A percentile compares a stretch with the other conserved stretches of the same genome.
Conservation (phyloP, 257 asterid species). For the Misopates orontium region DNA sequence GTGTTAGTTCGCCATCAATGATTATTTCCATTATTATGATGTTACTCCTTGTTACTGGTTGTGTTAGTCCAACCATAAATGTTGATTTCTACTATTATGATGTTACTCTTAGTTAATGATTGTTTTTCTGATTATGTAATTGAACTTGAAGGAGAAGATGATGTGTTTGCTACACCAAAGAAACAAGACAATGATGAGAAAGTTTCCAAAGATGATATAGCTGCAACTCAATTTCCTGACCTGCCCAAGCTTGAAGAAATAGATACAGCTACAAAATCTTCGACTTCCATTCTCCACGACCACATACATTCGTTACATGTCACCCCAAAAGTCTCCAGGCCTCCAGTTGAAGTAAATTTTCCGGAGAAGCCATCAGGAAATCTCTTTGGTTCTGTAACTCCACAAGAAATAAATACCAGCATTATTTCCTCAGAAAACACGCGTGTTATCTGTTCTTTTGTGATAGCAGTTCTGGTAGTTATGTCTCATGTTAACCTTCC, state of each 20-base stretch:
- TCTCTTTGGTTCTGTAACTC: conserved; percentile 39
- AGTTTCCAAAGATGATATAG: conserved; percentile 6
- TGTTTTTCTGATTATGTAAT: neutral
- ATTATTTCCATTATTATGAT: neutral
- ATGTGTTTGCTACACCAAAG: neutral
- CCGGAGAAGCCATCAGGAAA: conserved; percentile 26
- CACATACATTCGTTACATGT: conserved; percentile 27
- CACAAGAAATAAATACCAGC: conserved; percentile 55
- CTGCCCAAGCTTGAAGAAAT: conserved; percentile 13
- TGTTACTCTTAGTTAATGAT: neutral
- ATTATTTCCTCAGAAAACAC: conserved; percentile 60
- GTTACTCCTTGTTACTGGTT: neutral
- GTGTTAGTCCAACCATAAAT: neutral
- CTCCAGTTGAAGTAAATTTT: conserved; percentile 9
- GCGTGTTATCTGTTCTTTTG: conserved; percentile 55
- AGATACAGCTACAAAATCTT: conserved; percentile 11
- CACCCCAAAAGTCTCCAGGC: conserved; percentile 15
- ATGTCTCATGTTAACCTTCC: conserved; percentile 50
- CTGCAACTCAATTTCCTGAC: conserved; percentile 12
- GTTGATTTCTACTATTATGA: neutral
- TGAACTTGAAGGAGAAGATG: conserved; percentile 33
- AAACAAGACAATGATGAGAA: conserved; percentile 19
- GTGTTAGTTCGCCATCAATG: neutral
- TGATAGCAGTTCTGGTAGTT: conserved; percentile 59
- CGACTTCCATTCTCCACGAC: neutral